These are phyloP conservation scores for Stevia rebaudiana DNA, from an alignment of 140 eudicot genomes.

Conservation along the genomic window DNA sequence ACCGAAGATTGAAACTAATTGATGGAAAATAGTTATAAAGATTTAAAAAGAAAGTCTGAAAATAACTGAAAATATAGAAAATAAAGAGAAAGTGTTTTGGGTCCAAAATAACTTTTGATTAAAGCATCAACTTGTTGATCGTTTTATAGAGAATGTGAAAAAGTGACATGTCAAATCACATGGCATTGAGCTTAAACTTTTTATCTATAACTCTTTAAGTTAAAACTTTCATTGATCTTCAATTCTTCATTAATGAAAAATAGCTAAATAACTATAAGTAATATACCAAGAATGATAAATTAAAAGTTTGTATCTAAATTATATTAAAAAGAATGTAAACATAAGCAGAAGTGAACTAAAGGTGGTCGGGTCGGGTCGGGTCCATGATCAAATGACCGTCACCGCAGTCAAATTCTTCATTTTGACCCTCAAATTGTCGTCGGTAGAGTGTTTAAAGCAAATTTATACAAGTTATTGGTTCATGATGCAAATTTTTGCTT, in stretches of 20 bases:
- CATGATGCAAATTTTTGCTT: not conserved
- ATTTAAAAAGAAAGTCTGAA: not conserved
- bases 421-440: not conserved
- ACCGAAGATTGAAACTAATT: conserved; percentile 13
- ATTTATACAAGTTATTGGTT: not conserved
- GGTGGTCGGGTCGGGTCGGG: too few relatives aligned
- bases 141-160: conserved; percentile 18
- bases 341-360: too few relatives aligned
- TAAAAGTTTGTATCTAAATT: not conserved
- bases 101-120: conserved; percentile 25
- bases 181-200: not conserved
- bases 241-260: not conserved
- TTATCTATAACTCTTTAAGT: too few relatives aligned
- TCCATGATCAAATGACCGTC: too few relatives aligned
- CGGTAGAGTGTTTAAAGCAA: not conserved
- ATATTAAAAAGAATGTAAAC: too few relatives aligned
- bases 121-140: conserved; percentile 28
- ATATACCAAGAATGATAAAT: conserved; percentile 2
- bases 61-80: not conserved
- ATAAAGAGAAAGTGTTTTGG: conserved; percentile 17
- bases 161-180: conserved; percentile 22
- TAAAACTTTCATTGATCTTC: conserved; percentile 3
- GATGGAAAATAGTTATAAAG: conserved; percentile 10
- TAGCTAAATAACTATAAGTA: not conserved
- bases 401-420: too few relatives aligned